Conservation (phyloP, 768 basidiomycete genomes). For the Rhodotorula diobovata region DNA sequence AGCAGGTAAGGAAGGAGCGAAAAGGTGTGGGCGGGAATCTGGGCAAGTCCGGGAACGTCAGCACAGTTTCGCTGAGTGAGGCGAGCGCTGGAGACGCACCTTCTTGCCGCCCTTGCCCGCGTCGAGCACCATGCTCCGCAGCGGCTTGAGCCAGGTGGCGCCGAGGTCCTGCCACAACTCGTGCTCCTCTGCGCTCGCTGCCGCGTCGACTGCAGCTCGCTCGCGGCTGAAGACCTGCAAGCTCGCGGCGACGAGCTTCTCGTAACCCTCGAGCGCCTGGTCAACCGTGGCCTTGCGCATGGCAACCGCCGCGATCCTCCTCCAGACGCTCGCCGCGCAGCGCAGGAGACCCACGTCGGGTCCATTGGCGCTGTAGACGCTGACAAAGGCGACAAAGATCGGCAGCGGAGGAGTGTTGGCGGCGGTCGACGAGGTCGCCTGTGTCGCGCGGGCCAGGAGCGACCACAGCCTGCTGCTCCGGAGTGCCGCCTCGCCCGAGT, state of each 20-base stretch:
- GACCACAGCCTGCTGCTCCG: slow-evolving; percentile 7
- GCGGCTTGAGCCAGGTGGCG: slow-evolving; percentile 22
- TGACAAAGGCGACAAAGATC: slow-evolving; percentile 20
- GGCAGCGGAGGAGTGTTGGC: slow-evolving; percentile 5
- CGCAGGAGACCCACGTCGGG: neutral
- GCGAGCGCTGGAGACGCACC: slow-evolving; percentile 1
- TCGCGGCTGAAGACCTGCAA: neutral
- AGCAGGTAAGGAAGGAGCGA: slow-evolving; percentile 26
- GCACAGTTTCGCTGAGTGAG: neutral
- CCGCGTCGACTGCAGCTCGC: too few species aligned
- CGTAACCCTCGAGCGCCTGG: slow-evolving; percentile 30
- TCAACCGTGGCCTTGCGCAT: slow-evolving; percentile 33
- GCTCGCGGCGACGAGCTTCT: slow-evolving; percentile 20
- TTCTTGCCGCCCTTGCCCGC: slow-evolving; percentile 35
- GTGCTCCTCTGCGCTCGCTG: neutral
- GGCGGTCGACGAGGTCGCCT: neutral
- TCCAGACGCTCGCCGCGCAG: slow-evolving; percentile 4
- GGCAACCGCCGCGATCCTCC: slow-evolving; percentile 8
- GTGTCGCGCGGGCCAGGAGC: slow-evolving; percentile 1
- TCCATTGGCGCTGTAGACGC: neutral
- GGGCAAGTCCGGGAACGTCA: neutral
- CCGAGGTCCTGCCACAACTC: slow-evolving; percentile 18
- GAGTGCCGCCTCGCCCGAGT: neutral
- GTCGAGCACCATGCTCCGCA: slow-evolving; percentile 10
- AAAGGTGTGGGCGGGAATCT: slow-evolving; percentile 31